phyloP scores from a whole-genome alignment of 176 grass and related monocot species.

The Luzula sylvatica region DNA sequence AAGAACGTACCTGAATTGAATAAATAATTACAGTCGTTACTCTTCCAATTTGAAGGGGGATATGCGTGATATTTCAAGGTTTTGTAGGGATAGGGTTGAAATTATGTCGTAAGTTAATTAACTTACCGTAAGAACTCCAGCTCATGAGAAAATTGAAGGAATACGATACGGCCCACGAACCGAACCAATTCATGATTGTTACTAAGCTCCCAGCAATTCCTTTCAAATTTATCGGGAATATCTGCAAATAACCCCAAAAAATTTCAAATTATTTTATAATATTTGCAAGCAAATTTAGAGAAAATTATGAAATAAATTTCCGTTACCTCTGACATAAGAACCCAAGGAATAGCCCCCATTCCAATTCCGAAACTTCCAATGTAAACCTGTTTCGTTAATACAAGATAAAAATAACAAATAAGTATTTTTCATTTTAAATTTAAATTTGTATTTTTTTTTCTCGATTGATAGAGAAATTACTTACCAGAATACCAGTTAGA shows the following conservation, averaged over 20 bases:
- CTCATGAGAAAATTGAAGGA: slow-evolving; percentile 54
- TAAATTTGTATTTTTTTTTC: neutral
- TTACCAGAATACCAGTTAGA: slow-evolving; percentile 45
- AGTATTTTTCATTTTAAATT: neutral
- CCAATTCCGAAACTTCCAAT: slow-evolving; percentile 40
- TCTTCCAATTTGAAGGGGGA: too few species aligned
- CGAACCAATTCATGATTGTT: slow-evolving; percentile 47
- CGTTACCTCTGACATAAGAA: slow-evolving; percentile 59
- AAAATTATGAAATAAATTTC: neutral
- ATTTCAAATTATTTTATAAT: neutral
- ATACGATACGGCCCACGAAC: slow-evolving; percentile 40
- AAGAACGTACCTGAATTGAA: slow-evolving; percentile 27
- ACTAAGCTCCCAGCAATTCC: slow-evolving; percentile 38
- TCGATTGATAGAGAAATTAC: neutral
- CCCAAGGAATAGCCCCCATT: slow-evolving; percentile 58
- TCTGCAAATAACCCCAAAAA: slow-evolving; percentile 18
- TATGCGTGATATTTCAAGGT: too few species aligned
- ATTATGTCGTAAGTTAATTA: neutral
- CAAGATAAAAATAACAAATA: neutral
- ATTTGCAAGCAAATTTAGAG: neutral
- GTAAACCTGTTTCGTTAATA: slow-evolving; percentile 31
- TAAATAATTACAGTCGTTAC: too few species aligned
- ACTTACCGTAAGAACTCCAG: slow-evolving; percentile 51
- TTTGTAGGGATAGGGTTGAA: too few species aligned
- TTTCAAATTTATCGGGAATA: slow-evolving; percentile 51